Evolutionary conservation across 2,329 filamentous ascomycete genomes (phyloP), one percentile per base, ranked within the genome.

Genomic region (Ophiocordyceps sinensis): DNA sequence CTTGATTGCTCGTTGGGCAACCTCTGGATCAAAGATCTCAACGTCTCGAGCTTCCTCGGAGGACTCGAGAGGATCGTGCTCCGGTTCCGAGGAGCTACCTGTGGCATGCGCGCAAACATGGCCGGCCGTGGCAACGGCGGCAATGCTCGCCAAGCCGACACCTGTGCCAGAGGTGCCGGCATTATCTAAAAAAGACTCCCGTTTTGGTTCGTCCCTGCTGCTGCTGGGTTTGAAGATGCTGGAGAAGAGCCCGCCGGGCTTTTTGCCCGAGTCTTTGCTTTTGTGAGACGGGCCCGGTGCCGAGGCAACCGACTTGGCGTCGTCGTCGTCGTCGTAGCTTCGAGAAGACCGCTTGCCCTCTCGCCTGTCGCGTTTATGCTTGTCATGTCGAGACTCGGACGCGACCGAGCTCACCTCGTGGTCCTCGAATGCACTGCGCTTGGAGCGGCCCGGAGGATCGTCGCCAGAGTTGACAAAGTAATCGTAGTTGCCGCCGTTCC

Each of bases 151-250:
- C 61, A 72, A 57, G 71, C 77, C 76, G 75, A 65, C 76, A 79
- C 75, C 75, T 68, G 71, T 73, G 75, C 75, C 75, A 75, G 72
- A 67, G 70, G 70, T 79, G 71, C 66, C 75, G 75, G 77, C 73
- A 69, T 73, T 75, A 79, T 62, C 77, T 79, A 79, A 79, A 79
- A 80, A 79, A 79, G 75, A 75, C 63, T 70, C 60, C 58, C 64
- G 62, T 46, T 56, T 56, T 40, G 59, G 58, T 38, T 65, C 63
- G 43, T 63, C 40, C 28, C 32, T 37, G 39, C 19, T 56, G 43
- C 61, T 61, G 38, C 62, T 61, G 11, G 61, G 60, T 45, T 65
- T 68, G 56, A 69, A 64, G 45, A 71, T 62, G 50, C 62, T 63
- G 41, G 73, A 72, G 47, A 75, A 64, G 21, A 69, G 58, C 31